phyloP scores from a whole-genome alignment of 169 alveolate species.

The Eimeria necatrix region DNA sequence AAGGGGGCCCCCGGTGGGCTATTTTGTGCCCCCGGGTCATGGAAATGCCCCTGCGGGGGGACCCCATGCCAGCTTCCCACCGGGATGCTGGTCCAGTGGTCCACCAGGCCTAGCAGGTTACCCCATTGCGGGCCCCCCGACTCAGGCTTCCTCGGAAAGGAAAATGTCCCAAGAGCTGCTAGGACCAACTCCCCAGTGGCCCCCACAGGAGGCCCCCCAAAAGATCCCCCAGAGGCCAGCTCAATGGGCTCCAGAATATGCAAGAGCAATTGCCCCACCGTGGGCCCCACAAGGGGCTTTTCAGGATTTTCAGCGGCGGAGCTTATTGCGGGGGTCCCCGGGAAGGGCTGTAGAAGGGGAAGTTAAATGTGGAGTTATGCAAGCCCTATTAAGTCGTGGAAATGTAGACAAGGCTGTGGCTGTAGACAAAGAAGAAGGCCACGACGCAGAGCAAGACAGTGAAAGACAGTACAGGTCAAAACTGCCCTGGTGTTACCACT shows the following conservation, averaged over 20 bases:
- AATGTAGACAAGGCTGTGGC: background rate
- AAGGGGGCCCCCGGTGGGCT: background rate
- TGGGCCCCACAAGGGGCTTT: background rate
- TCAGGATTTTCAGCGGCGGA: background rate
- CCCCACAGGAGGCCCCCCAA: background rate
- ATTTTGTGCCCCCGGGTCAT: too few species aligned
- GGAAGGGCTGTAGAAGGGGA: background rate
- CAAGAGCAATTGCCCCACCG: background rate
- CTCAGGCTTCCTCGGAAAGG: too few species aligned
- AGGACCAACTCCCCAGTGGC: too few species aligned
- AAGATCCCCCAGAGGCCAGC: background rate
- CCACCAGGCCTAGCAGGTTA: too few species aligned
- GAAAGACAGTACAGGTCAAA: background rate
- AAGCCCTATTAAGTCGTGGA: background rate
- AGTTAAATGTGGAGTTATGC: background rate
- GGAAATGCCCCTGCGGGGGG: too few species aligned
- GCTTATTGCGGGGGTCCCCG: background rate
- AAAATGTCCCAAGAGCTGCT: too few species aligned
- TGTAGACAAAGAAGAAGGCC: background rate
- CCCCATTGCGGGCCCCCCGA: too few species aligned
- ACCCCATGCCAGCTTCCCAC: too few species aligned
- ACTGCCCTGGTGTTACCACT: constrained; percentile 54
- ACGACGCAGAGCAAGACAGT: background rate
- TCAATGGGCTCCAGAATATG: background rate
- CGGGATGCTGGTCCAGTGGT: too few species aligned